Conservation (phyloP, 2,329 filamentous ascomycete species). For the Venturia pyrina region DNA sequence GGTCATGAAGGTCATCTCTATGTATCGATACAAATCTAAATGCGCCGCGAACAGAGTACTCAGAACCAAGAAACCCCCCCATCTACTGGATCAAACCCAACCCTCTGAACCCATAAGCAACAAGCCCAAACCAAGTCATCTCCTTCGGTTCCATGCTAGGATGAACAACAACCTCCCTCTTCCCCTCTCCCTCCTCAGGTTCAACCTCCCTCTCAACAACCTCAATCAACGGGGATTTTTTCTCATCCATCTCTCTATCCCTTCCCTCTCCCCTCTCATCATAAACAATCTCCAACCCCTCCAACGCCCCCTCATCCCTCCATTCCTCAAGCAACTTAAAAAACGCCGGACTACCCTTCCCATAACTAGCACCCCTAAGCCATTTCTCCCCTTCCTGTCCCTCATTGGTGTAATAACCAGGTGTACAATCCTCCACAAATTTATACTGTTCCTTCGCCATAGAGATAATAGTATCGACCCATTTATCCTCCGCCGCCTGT, state of each 20-base stretch:
- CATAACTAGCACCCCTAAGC: conserved; percentile 21
- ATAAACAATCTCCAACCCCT: conserved; percentile 21
- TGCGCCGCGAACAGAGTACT: not conserved
- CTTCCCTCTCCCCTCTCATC: not conserved
- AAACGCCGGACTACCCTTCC: conserved; percentile 23
- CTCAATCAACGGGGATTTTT: not conserved
- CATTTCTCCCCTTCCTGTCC: conserved; percentile 18
- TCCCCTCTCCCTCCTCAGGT: conserved; percentile 18
- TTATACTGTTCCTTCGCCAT: conserved; percentile 18
- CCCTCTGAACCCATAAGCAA: not conserved
- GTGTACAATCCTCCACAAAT: conserved; percentile 38
- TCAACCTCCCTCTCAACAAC: not conserved
- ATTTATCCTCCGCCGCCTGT: conserved; percentile 2
- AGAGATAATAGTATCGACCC: not conserved
- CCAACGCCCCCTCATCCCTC: conserved; percentile 21
- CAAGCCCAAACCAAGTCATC: not conserved
- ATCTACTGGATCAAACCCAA: not conserved
- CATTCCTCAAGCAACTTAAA: conserved; percentile 23
- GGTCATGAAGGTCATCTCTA: no score
- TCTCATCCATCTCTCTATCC: not conserved
- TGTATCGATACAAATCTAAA: not conserved
- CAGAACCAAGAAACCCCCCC: not conserved
- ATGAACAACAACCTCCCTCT: not conserved
- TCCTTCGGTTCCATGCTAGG: not conserved
- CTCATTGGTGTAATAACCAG: conserved; percentile 43